Conservation (phyloP, 1,284 basidiomycete species). For the Tilletia setariae region DNA sequence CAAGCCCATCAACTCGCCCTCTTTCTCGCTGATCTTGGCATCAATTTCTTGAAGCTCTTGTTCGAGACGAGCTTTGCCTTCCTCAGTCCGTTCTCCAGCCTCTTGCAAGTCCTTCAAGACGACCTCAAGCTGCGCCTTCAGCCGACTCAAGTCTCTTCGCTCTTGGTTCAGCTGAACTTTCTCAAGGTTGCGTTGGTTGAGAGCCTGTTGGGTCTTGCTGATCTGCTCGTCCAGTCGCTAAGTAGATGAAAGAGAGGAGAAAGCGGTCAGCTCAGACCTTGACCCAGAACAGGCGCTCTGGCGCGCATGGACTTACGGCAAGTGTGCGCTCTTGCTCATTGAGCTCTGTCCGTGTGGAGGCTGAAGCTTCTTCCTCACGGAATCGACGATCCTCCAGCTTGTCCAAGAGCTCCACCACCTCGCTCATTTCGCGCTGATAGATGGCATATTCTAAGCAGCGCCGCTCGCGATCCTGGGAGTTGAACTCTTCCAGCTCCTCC, state of each 20-base stretch:
- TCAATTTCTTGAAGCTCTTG: conserved; percentile 67
- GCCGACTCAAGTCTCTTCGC: conserved; percentile 56
- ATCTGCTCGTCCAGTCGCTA: conserved; percentile 67
- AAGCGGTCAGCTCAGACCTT: no score
- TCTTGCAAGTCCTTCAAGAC: conserved; percentile 74
- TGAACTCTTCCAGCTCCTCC: conserved; percentile 92
- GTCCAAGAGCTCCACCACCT: conserved; percentile 78
- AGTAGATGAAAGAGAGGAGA: not conserved
- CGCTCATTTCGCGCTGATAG: conserved; percentile 83
- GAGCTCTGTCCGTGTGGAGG: conserved; percentile 74
- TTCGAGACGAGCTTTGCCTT: conserved; percentile 59
- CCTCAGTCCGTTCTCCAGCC: conserved; percentile 41
- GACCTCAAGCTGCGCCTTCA: conserved; percentile 72
- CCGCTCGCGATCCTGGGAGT: conserved; percentile 89
- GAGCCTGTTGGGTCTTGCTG: conserved; percentile 66
- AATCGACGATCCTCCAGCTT: conserved; percentile 68
- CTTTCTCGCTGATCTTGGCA: conserved; percentile 65
- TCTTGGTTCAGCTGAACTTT: conserved; percentile 72
- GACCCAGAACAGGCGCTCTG: no score
- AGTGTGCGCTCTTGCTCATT: conserved; percentile 78
- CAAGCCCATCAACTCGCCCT: conserved; percentile 64
- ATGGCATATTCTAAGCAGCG: conserved; percentile 93
- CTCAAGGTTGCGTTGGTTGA: conserved; percentile 68
- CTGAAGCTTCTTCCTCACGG: conserved; percentile 73
- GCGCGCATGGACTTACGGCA: conserved; percentile 60